A percentile compares a stretch with the other conserved stretches of the same genome.
Conservation (phyloP, 257 asterid species). For the Solanum raphanifolium region DNA sequence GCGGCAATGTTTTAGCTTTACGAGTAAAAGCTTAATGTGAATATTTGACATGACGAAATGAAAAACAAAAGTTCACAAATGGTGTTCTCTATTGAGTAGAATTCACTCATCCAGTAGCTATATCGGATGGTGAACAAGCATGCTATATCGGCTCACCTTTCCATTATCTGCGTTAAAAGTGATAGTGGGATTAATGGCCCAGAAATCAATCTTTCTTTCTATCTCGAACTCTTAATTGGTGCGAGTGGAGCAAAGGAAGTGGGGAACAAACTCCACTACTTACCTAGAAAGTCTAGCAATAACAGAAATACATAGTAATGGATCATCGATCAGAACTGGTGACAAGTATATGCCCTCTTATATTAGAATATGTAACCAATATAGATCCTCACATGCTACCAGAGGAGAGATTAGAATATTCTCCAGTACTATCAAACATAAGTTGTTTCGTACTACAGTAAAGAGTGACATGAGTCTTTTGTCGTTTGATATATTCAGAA, state of each 20-base stretch:
- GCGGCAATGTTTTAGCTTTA: neutral
- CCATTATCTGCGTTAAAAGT: neutral
- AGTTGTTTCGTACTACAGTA: neutral
- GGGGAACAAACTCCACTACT: neutral
- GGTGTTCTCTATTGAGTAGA: neutral
- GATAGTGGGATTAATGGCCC: neutral
- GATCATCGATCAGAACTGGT: neutral
- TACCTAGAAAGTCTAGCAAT: neutral
- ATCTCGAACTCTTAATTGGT: neutral
- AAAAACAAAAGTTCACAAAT: neutral
- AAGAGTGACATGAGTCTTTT: neutral
- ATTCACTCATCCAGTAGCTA: neutral
- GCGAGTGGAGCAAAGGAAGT: neutral
- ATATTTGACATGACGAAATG: neutral
- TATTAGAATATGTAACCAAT: neutral
- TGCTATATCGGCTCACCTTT: neutral
- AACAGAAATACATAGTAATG: neutral
- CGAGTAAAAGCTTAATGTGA: neutral
- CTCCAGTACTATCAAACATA: neutral
- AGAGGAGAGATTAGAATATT: neutral
- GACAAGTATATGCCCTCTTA: neutral
- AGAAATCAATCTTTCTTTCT: neutral
- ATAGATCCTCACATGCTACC: neutral
- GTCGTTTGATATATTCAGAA: neutral
- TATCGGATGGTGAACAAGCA: neutral